Percentiles rank a stretch among this genome's conserved stretches.
phyloP scores from a whole-genome alignment of 2,329 filamentous ascomycete species.

The Rhexocercosporidium sp. region DNA sequence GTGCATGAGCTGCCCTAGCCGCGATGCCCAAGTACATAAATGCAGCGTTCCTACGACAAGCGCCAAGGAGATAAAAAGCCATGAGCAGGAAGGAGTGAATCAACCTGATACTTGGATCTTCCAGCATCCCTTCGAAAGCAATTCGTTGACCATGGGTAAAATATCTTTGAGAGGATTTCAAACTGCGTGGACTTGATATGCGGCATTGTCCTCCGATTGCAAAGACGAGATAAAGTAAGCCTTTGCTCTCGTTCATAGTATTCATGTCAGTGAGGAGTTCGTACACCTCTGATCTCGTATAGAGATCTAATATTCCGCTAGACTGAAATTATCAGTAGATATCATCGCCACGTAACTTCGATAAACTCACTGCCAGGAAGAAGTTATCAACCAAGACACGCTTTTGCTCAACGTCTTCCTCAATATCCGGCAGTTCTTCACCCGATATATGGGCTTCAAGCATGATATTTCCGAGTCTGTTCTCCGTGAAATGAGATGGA shows the following conservation, averaged over 20 bases:
- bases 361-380: conserved; percentile 8
- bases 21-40: conserved; percentile 48
- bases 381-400: conserved; percentile 6
- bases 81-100: conserved; percentile 45
- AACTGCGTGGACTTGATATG: neutral
- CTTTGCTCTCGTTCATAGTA: neutral
- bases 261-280: neutral
- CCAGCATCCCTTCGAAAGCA: conserved; percentile 38
- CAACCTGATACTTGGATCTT: conserved; percentile 44
- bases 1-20: conserved; percentile 45
- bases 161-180: neutral
- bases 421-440: conserved; percentile 1
- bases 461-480: conserved; percentile 9
- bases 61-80: conserved; percentile 45
- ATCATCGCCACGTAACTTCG: neutral
- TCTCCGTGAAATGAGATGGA: conserved; percentile 12
- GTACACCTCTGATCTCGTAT: conserved; percentile 3
- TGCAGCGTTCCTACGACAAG: conserved; percentile 45
- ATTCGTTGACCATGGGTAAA: conserved; percentile 4
- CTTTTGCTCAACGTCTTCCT: neutral
- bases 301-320: conserved; percentile 2
- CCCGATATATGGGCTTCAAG: conserved; percentile 9
- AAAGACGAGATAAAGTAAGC: neutral
- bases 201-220: conserved; percentile 8
- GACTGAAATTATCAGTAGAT: neutral